Evolutionary conservation across 23 red algal genomes (phyloP).

Genomic region (Pyropia haitanensis): DNA sequence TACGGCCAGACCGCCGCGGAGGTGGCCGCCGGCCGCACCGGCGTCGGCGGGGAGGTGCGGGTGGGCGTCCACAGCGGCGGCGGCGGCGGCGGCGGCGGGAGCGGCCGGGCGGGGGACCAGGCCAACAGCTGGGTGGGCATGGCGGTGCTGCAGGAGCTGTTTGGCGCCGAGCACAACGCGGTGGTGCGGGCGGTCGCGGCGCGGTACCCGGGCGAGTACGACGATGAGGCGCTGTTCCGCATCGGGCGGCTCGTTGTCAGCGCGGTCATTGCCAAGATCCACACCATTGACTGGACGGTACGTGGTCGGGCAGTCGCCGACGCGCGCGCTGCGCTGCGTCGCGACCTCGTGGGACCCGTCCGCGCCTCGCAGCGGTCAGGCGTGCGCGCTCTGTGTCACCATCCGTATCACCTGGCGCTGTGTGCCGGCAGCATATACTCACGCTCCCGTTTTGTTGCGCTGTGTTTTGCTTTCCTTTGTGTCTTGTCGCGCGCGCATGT

Average conservation of each 20-base stretch:
- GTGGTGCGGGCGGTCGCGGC: not conserved
- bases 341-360: too few relatives aligned
- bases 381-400: too few relatives aligned
- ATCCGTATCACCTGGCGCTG: too few relatives aligned
- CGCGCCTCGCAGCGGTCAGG: too few relatives aligned
- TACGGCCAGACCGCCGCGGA: not conserved
- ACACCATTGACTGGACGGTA: constrained; percentile 11
- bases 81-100: not conserved
- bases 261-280: constrained; percentile 7
- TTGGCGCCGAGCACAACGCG: constrained; percentile 4
- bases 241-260: constrained; percentile 1
- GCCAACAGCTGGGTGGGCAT: constrained; percentile 12
- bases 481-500: too few relatives aligned
- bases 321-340: too few relatives aligned
- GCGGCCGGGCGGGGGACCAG: not conserved
- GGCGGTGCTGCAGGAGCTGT: constrained; percentile 9
- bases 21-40: not conserved
- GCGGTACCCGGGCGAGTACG: not conserved
- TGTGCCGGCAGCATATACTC: too few relatives aligned
- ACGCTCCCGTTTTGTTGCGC: too few relatives aligned
- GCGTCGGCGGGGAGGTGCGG: not conserved
- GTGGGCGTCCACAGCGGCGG: not conserved
- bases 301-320: too few relatives aligned
- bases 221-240: constrained; percentile 10
- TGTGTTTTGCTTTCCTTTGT: too few relatives aligned